Evolutionary conservation across 345 rosid genomes (phyloP).

Genomic region (Diplotaxis tenuifolia): DNA sequence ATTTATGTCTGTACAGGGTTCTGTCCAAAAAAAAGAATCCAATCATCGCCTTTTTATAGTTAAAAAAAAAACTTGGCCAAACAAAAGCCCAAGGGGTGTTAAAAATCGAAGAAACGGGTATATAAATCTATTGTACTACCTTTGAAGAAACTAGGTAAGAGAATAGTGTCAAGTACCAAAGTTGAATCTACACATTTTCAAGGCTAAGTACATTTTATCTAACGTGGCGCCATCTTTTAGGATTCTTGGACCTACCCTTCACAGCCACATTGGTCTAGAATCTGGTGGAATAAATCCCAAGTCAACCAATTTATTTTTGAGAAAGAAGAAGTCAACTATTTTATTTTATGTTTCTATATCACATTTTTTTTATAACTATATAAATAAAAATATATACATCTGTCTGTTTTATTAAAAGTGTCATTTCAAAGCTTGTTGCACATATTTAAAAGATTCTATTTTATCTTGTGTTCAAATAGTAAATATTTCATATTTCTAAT

Average conservation of each 20-base stretch:
- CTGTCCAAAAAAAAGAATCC: too few relatives aligned
- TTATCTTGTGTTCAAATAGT: too few relatives aligned
- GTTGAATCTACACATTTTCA: conserved; percentile 14
- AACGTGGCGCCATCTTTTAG: not conserved
- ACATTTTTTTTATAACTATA: not conserved
- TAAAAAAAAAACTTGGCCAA: conserved; percentile 14
- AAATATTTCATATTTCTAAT: too few relatives aligned
- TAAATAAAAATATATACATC: too few relatives aligned
- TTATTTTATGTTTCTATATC: not conserved
- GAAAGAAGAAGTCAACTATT: too few relatives aligned
- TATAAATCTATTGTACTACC: not conserved
- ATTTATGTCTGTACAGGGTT: not conserved
- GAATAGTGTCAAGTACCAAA: not conserved
- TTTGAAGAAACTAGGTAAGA: conserved; percentile 3
- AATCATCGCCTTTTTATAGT: too few relatives aligned
- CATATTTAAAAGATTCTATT: too few relatives aligned
- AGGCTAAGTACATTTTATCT: conserved; percentile 11
- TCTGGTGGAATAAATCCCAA: not conserved
- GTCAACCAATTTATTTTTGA: too few relatives aligned
- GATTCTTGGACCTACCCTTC: conserved; percentile 6
- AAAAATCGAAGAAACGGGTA: conserved; percentile 7
- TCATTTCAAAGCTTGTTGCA: too few relatives aligned
- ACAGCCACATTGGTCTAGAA: not conserved
- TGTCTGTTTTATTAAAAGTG: too few relatives aligned
- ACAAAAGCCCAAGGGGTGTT: not conserved